Evolutionary conservation across 352 stramenopile genomes (phyloP), one percentile per base, ranked within the genome.

Genomic region (Globisporangium iwayamae): DNA sequence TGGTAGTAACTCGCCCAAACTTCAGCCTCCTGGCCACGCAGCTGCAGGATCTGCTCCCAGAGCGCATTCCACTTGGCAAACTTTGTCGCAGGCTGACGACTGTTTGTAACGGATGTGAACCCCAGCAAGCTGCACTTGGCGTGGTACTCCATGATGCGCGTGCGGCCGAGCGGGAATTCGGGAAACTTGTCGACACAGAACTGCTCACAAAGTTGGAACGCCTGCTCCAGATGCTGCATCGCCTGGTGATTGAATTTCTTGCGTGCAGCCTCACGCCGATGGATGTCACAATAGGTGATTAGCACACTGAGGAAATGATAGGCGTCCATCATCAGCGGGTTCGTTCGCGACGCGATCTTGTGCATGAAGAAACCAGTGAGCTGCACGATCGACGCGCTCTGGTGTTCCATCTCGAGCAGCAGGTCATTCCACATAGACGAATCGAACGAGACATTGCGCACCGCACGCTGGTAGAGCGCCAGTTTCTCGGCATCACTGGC

Each of bases 381-480:
- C 1, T 73, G 53, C 1, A 68, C 22, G 1, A 67, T 39, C 1
- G 53, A 60, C 5, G 38, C 22, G 0, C 28, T 43, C 20, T 53
- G 30, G 4, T 20, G 48, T 63, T 93, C 83, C 68, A 89, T 79
- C 32, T 75, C 72, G 32, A 89, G 59, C 45, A 93, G 34, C 47
- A 79, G 65, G 36, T 87, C 75, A 3, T 75, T 74, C 83, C 83
- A 93, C 5, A 73, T 60, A 25, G 53, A 63, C 18, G 83, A 86
- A 57, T 93, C 81, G 30, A 89, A 89, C 1, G 79, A 82, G 20
- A 91, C 71, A 53, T 93, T 93, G 9, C 79, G 79, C 41, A 86
- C 74, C 16, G 78, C 79, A 30, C 81, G 73, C 34, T 62, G 67
- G 10, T 28, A 57, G 20, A 90, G 34, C 14, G 60, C 71, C 4